phyloP scores from a whole-genome alignment of 495 filamentous ascomycete genomes.

The Terfezia boudieri region DNA sequence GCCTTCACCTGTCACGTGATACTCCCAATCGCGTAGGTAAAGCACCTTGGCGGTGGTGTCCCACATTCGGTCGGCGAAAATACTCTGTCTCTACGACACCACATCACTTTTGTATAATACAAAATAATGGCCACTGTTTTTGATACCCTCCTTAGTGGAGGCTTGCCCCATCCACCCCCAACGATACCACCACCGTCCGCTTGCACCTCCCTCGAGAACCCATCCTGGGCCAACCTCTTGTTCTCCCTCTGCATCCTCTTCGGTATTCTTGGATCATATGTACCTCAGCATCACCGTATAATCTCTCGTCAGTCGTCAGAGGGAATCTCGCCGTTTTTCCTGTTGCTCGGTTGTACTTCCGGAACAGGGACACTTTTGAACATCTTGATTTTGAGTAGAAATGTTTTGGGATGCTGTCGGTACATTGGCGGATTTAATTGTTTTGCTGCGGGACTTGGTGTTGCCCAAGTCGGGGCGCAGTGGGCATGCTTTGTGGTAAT shows the following conservation, averaged over 20 bases:
- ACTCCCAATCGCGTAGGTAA: too few relatives aligned
- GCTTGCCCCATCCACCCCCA: too few relatives aligned
- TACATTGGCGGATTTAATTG: constrained; percentile 63
- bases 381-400: constrained; percentile 62
- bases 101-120: too few relatives aligned
- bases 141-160: too few relatives aligned
- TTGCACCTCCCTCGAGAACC: constrained; percentile 12
- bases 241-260: constrained; percentile 43
- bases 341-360: constrained; percentile 76
- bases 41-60: too few relatives aligned
- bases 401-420: constrained; percentile 58
- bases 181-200: background rate
- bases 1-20: too few relatives aligned
- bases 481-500: constrained; percentile 83
- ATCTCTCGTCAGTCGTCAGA: constrained; percentile 69
- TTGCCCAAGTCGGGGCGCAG: constrained; percentile 72
- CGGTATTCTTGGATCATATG: constrained; percentile 80
- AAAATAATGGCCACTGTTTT: too few relatives aligned
- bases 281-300: constrained; percentile 86
- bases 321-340: constrained; percentile 83
- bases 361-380: constrained; percentile 75
- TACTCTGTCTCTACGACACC: too few relatives aligned
- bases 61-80: too few relatives aligned
- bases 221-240: constrained; percentile 16
- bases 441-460: constrained; percentile 60